Evolutionary conservation across 2,329 filamentous ascomycete genomes (phyloP), one percentile per base, ranked within the genome.

Genomic region (Escovopsis weberi): DNA sequence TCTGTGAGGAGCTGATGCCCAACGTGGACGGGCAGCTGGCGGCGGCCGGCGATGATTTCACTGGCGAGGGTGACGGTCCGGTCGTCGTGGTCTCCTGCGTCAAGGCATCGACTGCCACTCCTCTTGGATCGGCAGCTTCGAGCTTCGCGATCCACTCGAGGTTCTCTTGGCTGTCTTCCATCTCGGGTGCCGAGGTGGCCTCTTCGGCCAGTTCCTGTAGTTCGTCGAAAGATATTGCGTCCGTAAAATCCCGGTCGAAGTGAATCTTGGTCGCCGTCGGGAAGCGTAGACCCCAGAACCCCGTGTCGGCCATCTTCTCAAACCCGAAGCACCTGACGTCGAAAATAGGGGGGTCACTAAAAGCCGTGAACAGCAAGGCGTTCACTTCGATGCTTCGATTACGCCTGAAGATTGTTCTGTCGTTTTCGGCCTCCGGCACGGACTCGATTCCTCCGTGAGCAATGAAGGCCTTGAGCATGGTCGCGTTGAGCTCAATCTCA

Each of bases 311-410:
- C 3, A 74, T 70, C 53, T 80, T 84, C 46, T 86, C 82, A 50
- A 87, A 94, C 1, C 81, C 80, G 47, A 85, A 84, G 42, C 85
- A 88, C 23, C 83, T 69, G 45, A 94, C 66, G 51, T 94, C 88
- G 43, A 87, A 83, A 0, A 94, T 76, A 18, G 85, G 73, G 0
- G 86, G 86, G 0, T 69, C 65, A 6, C 69, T 72, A 57, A 94
- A 94, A 1, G 80, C 59, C 2, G 68, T 60, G 0, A 67, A 65
- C 48, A 72, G 62, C 44, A 61, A 47, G 53, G 65, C 55, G 37
- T 62, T 58, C 33, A 58, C 57, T 41, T 67, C 60, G 2, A 70
- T 50, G 0, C 67, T 65, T 10, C 62, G 59, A 10, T 70, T 65
- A 18, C 72, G 61, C 12, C 67, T 61, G 8, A 82, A 51, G 1